Evolutionary conservation across 208 protist genomes (phyloP), one percentile per base, ranked within the genome.

Genomic region (Leishmania turanica): DNA sequence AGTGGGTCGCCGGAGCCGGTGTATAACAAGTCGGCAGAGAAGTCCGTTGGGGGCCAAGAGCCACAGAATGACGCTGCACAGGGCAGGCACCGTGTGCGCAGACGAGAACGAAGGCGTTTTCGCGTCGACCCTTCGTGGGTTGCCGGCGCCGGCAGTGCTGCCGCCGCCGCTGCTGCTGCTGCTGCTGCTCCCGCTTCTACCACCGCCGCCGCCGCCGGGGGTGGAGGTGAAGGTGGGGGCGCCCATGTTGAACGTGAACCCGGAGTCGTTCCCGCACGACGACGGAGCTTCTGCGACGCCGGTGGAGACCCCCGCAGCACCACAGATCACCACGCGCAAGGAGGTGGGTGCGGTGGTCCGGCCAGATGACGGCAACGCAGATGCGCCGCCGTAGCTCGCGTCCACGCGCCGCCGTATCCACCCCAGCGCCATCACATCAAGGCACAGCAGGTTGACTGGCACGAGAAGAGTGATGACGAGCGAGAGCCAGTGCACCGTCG

Each of bases 41-140:
- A 84, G 34, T 0, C 84, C 84, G 54, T 88, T 88, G 1, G 84
- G 84, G 0, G 82, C 17, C 47, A 88, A 75, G 37, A 88, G 51
- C 84, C 84, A 88, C 31, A 88, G 71, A 1, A 88, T 34, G 40
- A 88, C 6, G 19, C 76, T 49, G 65, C 80, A 83, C 1, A 87
- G 69, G 8, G 71, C 31, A 2, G 84, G 78, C 24, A 87, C 75
- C 34, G 78, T 66, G 68, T 82, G 83, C 54, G 42, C 13, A 4
- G 58, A 45, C 42, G 75, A 21, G 42, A 60, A 11, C 4, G 72
- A 76, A 1, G 72, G 3, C 37, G 21, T 53, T 13, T 17, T 5
- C 9, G 69, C n/a, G 27, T 13, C 45, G 15, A 19, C 45, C 27
- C 47, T 53, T 34, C 27, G 19, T 6, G 45, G 11, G 45, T 53